Base-by-base conservation (phyloP, 176 grass and related monocot genomes). In the Paspalum vaginatum region DNA sequence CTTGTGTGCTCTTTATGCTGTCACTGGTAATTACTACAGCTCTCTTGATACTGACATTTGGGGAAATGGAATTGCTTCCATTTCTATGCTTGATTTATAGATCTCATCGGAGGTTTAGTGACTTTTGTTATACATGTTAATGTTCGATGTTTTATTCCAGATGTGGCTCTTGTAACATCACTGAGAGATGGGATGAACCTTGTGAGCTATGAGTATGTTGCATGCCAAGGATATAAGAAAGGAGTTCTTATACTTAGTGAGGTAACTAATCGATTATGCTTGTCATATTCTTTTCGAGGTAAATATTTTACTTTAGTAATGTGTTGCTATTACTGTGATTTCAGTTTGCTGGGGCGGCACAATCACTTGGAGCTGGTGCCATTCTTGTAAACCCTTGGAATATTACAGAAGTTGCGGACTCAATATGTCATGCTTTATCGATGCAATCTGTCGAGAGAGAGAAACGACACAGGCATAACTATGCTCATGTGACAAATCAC, bases 121-220 rank as follows among this genome's bases (percentile, higher is more conserved):
- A 8, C 26, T 62, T 44, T 75, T 84, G 61, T 74, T 64, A 47
- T 61, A 22, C 27, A 70, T 86, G 41, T 67, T 39, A 73, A 38
- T 77, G 85, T 80, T 61, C 74, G 52, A 68, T 68, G 24, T 75
- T 70, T 75, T 62, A 79, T 8, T 64, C 88, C 32, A 98, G 96
- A 98, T 93, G 96, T 98, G 76, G 84, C 96, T 81, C 90, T 98
- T 79, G 96, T 98, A 87, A 98, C 96, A 76, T 98, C 96, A 49
- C 79, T 98, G 78, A 88, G 96, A 86, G 96, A 98, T 81, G 96
- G 96, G 13, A 98, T 98, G 96, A 98, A 98, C 81, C 96, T 98
- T 87, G 96, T 98, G 67, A 98, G 96, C 92, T 98, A 98, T 72
- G 96, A 98, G 73, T 98, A 93, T 66, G 96, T 98, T 81, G 92